Percentiles rank a stretch among this genome's conserved stretches.
These are phyloP conservation scores for Xerocomellus amylosporus DNA, from an alignment of 768 basidiomycete genomes.

Conservation along the genomic window DNA sequence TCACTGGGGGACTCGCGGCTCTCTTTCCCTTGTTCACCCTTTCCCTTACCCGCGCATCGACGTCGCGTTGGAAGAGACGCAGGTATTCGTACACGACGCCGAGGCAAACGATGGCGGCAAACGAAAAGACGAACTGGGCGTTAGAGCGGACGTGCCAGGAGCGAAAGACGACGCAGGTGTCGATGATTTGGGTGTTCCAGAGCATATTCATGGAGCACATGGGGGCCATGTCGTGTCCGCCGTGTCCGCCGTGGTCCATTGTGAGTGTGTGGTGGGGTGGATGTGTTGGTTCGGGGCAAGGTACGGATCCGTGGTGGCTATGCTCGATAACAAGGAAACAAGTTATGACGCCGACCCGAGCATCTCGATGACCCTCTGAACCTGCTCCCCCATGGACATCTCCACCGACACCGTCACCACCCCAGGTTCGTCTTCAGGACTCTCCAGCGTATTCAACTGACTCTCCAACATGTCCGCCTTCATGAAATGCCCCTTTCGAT, in stretches of 20 bases:
- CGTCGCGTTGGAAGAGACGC: slow-evolving; percentile 54
- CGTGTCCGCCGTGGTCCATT: slow-evolving; percentile 48
- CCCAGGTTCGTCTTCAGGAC: slow-evolving; percentile 62
- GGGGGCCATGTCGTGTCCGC: slow-evolving; percentile 44
- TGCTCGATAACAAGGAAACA: background rate
- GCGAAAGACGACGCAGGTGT: slow-evolving; percentile 80
- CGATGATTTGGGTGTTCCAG: slow-evolving; percentile 78
- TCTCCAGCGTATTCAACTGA: slow-evolving; percentile 70
- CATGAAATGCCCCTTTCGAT: slow-evolving; percentile 76
- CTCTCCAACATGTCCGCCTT: slow-evolving; percentile 79
- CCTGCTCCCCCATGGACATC: slow-evolving; percentile 55
- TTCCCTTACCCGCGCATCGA: slow-evolving; percentile 59
- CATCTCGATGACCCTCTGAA: slow-evolving; percentile 35
- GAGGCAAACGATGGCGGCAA: slow-evolving; percentile 59
- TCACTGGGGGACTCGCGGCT: slow-evolving; percentile 36
- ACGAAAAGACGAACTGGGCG: slow-evolving; percentile 60
- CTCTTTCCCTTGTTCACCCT: slow-evolving; percentile 47
- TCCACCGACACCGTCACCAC: slow-evolving; percentile 62
- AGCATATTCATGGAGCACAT: slow-evolving; percentile 80
- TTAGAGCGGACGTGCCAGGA: slow-evolving; percentile 71
- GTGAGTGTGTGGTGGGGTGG: background rate
- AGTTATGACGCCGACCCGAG: background rate
- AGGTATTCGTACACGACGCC: slow-evolving; percentile 82
- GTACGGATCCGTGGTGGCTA: background rate
- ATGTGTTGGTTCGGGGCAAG: background rate